Conservation (phyloP, 139 green algal species). For the Chlamydomonas asymmetrica region DNA sequence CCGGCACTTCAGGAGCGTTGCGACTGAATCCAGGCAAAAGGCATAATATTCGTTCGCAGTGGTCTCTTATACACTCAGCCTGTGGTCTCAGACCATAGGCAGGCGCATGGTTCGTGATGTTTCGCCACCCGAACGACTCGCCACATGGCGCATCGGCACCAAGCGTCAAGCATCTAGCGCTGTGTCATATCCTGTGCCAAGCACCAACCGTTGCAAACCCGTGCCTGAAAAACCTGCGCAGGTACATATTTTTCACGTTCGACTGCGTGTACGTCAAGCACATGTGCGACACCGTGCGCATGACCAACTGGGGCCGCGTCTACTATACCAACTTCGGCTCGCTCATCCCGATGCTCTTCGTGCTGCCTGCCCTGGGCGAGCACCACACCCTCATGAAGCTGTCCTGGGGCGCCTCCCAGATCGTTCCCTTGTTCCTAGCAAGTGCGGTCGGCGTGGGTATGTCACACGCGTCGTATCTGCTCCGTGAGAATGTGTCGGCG, state of each 20-base stretch:
- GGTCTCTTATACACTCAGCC: too few species aligned
- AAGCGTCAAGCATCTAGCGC: too few species aligned
- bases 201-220: too few species aligned
- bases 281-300: slow-evolving; percentile 71
- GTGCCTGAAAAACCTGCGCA: neutral
- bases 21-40: too few species aligned
- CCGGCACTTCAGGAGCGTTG: too few species aligned
- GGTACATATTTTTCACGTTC: slow-evolving; percentile 67
- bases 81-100: too few species aligned
- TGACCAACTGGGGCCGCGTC: slow-evolving; percentile 75
- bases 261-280: slow-evolving; percentile 79
- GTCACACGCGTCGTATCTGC: slow-evolving; percentile 62
- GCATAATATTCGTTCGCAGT: too few species aligned
- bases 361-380: slow-evolving; percentile 32
- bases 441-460: slow-evolving; percentile 70
- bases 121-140: too few species aligned
- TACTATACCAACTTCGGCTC: slow-evolving; percentile 72
- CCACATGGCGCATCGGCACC: too few species aligned
- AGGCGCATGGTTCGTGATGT: too few species aligned
- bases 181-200: too few species aligned
- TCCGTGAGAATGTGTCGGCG: slow-evolving; percentile 68
- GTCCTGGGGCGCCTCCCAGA: slow-evolving; percentile 17
- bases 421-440: slow-evolving; percentile 56
- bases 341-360: slow-evolving; percentile 31
- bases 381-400: slow-evolving; percentile 22